Conservation (phyloP, 2,329 filamentous ascomycete species). For the Trichoderma cornu-damae region DNA sequence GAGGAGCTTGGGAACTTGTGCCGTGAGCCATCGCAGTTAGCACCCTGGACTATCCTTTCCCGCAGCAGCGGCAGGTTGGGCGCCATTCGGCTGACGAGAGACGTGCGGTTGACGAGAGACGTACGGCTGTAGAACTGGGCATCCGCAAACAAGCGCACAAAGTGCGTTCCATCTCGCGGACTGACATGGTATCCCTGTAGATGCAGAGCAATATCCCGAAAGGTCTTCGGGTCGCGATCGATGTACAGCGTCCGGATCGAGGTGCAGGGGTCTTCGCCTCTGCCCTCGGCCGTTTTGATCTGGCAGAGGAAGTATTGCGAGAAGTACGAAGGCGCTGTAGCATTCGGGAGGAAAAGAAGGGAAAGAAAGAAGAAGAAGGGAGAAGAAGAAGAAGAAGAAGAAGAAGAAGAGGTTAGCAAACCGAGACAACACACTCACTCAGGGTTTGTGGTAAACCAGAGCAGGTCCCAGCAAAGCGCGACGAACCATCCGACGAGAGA, state of each 20-base stretch:
- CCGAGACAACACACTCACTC: neutral
- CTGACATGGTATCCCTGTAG: conserved; percentile 86
- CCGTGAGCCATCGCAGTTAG: neutral
- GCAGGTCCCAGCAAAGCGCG: neutral
- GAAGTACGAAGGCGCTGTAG: conserved; percentile 85
- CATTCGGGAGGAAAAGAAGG: neutral
- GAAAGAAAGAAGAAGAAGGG: neutral
- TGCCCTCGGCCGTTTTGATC: conserved; percentile 57
- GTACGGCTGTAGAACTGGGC: conserved; percentile 87
- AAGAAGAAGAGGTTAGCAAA: conserved; percentile 19
- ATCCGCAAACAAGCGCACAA: conserved; percentile 88
- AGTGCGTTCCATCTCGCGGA: conserved; percentile 77
- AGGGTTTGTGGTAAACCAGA: neutral
- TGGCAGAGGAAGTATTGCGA: conserved; percentile 90
- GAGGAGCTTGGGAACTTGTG: conserved; percentile 76
- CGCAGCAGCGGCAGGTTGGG: neutral
- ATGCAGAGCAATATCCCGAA: conserved; percentile 83
- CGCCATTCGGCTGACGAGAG: neutral
- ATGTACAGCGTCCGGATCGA: conserved; percentile 82
- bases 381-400: neutral
- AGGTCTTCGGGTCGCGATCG: conserved; percentile 84
- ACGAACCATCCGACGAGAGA: conserved; percentile 65
- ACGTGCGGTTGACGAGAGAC: conserved; percentile 54
- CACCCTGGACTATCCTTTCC: neutral
- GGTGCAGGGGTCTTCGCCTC: conserved; percentile 46